Percentiles rank a stretch among this genome's conserved stretches.
phyloP scores from a whole-genome alignment of 768 basidiomycete genomes.

The Boletus sp. region DNA sequence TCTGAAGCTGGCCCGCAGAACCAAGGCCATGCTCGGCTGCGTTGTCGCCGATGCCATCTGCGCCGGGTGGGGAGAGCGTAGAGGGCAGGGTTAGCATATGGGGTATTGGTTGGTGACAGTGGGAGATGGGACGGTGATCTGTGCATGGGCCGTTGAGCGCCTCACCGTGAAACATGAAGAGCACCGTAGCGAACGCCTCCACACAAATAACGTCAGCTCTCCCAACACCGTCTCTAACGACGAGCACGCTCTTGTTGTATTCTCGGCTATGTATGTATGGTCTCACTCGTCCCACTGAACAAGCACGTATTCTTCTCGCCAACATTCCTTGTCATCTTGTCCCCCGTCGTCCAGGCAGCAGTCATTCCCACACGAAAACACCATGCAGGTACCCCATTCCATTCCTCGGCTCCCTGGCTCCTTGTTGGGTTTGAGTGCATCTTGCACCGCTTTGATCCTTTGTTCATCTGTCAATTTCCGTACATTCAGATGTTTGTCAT shows the following conservation, averaged over 20 bases:
- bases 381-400: conserved; percentile 93
- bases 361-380: conserved; percentile 84
- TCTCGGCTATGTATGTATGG: neutral
- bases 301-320: conserved; percentile 74
- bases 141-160: conserved; percentile 23
- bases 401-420: conserved; percentile 57
- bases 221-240: neutral
- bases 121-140: conserved; percentile 19
- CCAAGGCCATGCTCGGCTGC: conserved; percentile 15
- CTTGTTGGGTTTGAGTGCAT: conserved; percentile 46
- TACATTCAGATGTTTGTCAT: conserved; percentile 20
- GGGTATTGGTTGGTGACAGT: conserved; percentile 24
- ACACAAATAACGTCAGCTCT: conserved; percentile 25
- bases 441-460: conserved; percentile 58
- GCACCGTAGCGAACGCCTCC: neutral
- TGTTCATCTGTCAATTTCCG: conserved; percentile 61
- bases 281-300: conserved; percentile 70
- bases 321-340: conserved; percentile 40
- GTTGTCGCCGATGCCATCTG: conserved; percentile 18
- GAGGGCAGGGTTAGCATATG: conserved; percentile 23
- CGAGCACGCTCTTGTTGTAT: neutral
- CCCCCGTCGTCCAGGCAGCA: conserved; percentile 54
- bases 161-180: conserved; percentile 18
- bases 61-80: conserved; percentile 6
- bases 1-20: conserved; percentile 28